Evolutionary conservation across 1,284 basidiomycete species (phyloP), one percentile per base, ranked within the genome.

Genomic region (Microstroma glucosiphilum): DNA sequence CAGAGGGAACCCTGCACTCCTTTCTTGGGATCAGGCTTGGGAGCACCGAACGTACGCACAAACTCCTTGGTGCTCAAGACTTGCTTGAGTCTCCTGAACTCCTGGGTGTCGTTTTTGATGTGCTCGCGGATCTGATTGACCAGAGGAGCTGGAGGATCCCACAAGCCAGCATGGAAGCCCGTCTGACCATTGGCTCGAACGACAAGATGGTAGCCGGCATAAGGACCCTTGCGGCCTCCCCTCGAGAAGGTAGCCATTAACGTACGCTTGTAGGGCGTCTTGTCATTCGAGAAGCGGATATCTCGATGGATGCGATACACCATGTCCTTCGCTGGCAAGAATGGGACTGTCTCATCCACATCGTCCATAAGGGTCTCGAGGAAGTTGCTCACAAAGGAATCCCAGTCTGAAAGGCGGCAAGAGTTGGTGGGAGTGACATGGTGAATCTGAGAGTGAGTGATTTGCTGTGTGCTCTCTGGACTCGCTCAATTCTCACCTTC

Each of bases 251-350:
- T 54, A 6, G 51, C 51, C 51, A 54, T 54, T 21, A 54, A 13
- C 8, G 51, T 54, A 2, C 51, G 51, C 81, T 96, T 94, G 82
- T 96, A 96, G 0, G 92, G 92, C 2, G 92, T 93, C 81, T 91
- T 91, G 77, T 92, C 89, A 64, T 91, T 91, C 73, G 89, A 90
- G 79, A 94, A 94, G n/a, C 92, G 86, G 15, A 92, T 81, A 87
- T 91, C 71, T 12, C 82, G 75, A 69, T 82, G 82, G 62, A 83
- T 82, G 8, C 61, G 40, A 26, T 62, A 46, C 7, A 62, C 30
- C 17, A 62, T 25, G 30, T 53, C 46, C 59, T 60, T 61, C 19
- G 57, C 15, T 2, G 60, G 60, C 9, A 61, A 19, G 30, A 15
- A 61, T 1, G 60, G 55, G 12, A 61, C 56, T 13, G 60, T 73